Conservation (phyloP, 768 basidiomycete genomes). For the Leucosporidium creatinivorum region DNA sequence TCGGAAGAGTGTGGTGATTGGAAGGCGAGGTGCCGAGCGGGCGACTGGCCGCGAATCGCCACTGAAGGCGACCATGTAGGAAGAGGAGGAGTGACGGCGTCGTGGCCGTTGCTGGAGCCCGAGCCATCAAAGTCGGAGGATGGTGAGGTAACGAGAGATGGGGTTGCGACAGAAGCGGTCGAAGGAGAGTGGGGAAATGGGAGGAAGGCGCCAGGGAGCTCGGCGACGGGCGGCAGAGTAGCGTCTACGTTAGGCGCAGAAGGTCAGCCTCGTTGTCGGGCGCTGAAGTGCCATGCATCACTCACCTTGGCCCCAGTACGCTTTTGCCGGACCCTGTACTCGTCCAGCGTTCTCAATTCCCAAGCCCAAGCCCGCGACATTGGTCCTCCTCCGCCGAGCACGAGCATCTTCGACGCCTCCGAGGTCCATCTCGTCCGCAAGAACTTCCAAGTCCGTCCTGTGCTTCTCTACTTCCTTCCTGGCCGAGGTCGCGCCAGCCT, state of each 20-base stretch:
- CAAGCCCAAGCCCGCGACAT: too few relatives aligned
- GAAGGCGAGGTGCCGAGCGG: background rate
- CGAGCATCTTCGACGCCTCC: too few relatives aligned
- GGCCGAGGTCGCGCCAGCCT: too few relatives aligned
- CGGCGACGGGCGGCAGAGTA: background rate
- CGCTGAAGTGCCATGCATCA: background rate
- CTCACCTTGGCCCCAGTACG: background rate
- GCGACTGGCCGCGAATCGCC: background rate
- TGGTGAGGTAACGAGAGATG: constrained; percentile 14
- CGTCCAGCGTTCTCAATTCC: too few relatives aligned
- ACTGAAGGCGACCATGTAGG: background rate
- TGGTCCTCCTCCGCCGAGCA: too few relatives aligned
- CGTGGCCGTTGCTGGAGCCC: background rate
- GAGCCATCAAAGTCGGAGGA: constrained; percentile 6
- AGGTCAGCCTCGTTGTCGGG: background rate
- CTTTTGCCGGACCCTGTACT: too few relatives aligned
- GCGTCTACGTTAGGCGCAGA: background rate
- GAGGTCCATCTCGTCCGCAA: too few relatives aligned
- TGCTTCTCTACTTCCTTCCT: too few relatives aligned
- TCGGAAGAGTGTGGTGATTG: background rate
- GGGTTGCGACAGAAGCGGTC: background rate
- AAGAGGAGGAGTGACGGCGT: background rate
- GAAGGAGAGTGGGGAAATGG: background rate
- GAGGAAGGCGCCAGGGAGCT: background rate
- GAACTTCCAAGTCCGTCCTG: too few relatives aligned